phyloP scores from a whole-genome alignment of 257 asterid species.

The Dorcoceras hygrometricum region DNA sequence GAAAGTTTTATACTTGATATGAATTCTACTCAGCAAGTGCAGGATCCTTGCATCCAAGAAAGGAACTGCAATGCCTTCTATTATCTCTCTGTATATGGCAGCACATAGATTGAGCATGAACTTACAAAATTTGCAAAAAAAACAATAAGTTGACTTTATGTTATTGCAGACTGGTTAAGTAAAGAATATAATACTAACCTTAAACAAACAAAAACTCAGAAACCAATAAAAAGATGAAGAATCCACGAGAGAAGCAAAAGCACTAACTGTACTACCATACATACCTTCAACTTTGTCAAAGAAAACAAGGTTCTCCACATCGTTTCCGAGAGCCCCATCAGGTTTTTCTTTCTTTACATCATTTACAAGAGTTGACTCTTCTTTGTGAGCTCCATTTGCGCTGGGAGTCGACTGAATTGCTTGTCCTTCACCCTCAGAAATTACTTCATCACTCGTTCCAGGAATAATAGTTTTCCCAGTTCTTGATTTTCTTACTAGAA shows the following conservation, averaged over 20 bases:
- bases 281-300: neutral
- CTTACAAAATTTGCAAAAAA: too few species aligned
- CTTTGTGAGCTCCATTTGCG: neutral
- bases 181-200: conserved; percentile 20
- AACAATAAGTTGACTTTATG: too few species aligned
- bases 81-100: conserved; percentile 20
- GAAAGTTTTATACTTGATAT: neutral
- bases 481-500: neutral
- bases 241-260: conserved; percentile 1
- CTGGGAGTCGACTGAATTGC: neutral
- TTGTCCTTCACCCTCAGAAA: neutral
- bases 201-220: conserved; percentile 13
- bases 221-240: neutral
- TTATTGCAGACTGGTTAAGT: conserved; percentile 37
- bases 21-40: conserved; percentile 11
- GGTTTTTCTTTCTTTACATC: neutral
- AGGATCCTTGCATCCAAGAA: conserved; percentile 20
- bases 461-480: neutral
- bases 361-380: neutral
- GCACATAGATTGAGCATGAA: conserved; percentile 11
- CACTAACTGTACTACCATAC: neutral
- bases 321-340: neutral
- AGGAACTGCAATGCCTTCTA: conserved; percentile 9
- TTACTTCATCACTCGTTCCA: neutral
- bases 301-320: neutral